phyloP scores from a whole-genome alignment of 139 green algal species.

The Edaphochlamys debaryana region DNA sequence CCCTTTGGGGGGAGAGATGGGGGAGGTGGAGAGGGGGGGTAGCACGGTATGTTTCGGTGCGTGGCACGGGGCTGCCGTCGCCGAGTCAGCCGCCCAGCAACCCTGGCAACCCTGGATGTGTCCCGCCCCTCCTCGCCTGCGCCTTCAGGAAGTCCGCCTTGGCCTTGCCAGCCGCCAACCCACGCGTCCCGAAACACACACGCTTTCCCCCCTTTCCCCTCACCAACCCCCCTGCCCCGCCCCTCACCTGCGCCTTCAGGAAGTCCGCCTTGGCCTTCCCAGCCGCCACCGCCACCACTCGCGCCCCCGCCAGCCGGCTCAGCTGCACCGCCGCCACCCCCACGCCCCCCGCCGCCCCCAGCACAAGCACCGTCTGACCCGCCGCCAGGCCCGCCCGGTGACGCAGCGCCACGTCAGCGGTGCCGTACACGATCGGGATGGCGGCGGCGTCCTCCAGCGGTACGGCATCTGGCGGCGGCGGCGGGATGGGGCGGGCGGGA shows the following conservation, averaged over 20 bases:
- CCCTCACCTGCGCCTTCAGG: conserved; percentile 15
- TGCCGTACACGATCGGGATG: conserved; percentile 89
- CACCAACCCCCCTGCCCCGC: not conserved
- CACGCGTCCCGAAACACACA: too few relatives aligned
- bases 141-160: conserved; percentile 55
- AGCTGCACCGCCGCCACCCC: conserved; percentile 88
- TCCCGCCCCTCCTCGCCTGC: not conserved
- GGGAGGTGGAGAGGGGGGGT: too few relatives aligned
- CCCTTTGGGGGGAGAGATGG: not conserved
- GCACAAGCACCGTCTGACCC: conserved; percentile 86
- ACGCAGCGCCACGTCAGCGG: conserved; percentile 83
- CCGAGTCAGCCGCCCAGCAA: too few relatives aligned
- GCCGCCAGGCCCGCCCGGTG: conserved; percentile 68
- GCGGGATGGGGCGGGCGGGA: not conserved
- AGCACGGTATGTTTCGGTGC: too few relatives aligned
- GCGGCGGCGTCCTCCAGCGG: conserved; percentile 65
- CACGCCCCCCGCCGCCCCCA: conserved; percentile 88
- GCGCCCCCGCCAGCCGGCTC: conserved; percentile 64
- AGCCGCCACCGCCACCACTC: conserved; percentile 70
- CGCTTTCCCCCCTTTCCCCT: too few relatives aligned
- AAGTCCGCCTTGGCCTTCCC: conserved; percentile 58
- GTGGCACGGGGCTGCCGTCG: too few relatives aligned
- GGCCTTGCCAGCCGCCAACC: conserved; percentile 43
- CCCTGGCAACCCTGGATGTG: too few relatives aligned
- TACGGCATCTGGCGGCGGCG: conserved; percentile 50